Conservation (phyloP, 164 flowering plant genomes). For the Liquidambar formosana region DNA sequence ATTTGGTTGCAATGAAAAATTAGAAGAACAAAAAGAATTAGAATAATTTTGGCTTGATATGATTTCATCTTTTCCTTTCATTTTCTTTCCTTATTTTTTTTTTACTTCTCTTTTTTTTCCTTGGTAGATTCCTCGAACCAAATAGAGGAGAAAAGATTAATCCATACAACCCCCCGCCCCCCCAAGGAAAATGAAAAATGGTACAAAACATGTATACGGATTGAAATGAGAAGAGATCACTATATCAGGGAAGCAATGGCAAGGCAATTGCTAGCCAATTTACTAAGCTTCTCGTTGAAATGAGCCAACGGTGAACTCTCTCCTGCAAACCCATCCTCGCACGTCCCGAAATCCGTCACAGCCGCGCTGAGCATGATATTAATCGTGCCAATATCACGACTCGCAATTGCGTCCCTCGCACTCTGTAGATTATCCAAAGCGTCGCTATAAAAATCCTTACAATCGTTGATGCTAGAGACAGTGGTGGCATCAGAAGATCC, state of each 20-base stretch:
- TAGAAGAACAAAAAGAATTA: neutral
- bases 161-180: too few relatives aligned
- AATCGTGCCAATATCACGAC: constrained; percentile 29
- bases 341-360: constrained; percentile 26
- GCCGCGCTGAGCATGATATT: constrained; percentile 49
- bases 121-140: too few relatives aligned
- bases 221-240: constrained; percentile 3
- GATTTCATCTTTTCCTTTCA: too few relatives aligned
- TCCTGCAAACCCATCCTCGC: constrained; percentile 39
- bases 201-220: too few relatives aligned
- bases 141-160: too few relatives aligned
- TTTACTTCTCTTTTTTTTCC: too few relatives aligned
- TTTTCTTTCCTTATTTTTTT: too few relatives aligned
- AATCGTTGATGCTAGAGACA: constrained; percentile 8
- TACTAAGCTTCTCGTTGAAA: constrained; percentile 18
- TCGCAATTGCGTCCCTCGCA: constrained; percentile 25
- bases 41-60: too few relatives aligned
- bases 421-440: constrained; percentile 27
- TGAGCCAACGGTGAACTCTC: constrained; percentile 16
- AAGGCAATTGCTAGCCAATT: constrained; percentile 54
- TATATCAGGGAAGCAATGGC: constrained; percentile 33
- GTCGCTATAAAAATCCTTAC: constrained; percentile 31
- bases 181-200: too few relatives aligned
- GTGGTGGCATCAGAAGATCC: neutral
- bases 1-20: too few relatives aligned